Percentiles rank a stretch among this genome's conserved stretches.
Evolutionary conservation across 2,329 filamentous ascomycete species (phyloP).

Genomic region (Scopulariopsis brevicaulis): DNA sequence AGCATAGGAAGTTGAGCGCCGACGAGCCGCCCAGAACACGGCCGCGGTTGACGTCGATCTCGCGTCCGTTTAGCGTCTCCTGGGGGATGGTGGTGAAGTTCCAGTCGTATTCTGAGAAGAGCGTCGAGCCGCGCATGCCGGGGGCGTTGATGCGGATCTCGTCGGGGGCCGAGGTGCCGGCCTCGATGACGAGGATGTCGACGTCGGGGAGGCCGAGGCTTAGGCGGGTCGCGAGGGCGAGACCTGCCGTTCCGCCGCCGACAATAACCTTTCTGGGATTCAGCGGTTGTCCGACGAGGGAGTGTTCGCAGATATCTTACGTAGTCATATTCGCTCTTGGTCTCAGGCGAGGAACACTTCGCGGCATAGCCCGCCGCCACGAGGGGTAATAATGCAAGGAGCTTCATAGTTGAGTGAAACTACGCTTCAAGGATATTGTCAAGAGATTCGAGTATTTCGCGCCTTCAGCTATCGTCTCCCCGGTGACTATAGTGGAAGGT

Average conservation of each 20-base stretch:
- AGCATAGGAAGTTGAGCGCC: constrained; percentile 31
- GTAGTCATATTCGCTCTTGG: background rate
- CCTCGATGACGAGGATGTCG: constrained; percentile 17
- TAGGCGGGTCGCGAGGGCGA: constrained; percentile 19
- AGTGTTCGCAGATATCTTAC: background rate
- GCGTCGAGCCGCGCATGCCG: constrained; percentile 16
- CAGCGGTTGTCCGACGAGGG: background rate
- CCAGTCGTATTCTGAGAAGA: constrained; percentile 22
- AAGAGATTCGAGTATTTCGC: background rate
- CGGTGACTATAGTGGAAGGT: background rate
- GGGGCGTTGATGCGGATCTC: constrained; percentile 20
- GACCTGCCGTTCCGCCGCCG: constrained; percentile 21
- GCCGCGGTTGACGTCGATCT: constrained; percentile 29
- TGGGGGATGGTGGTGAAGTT: constrained; percentile 31
- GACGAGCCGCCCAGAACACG: constrained; percentile 37
- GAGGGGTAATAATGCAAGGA: background rate
- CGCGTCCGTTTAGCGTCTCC: constrained; percentile 22
- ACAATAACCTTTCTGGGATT: constrained; percentile 13
- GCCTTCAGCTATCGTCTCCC: background rate
- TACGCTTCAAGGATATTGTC: background rate
- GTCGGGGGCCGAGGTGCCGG: constrained; percentile 15
- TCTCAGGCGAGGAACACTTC: background rate
- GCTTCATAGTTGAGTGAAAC: background rate
- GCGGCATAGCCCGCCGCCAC: background rate
- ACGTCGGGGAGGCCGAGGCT: constrained; percentile 16